These are phyloP conservation scores for Metschnikowia sp. DNA, from an alignment of 805 yeast genomes.

Conservation along the genomic window DNA sequence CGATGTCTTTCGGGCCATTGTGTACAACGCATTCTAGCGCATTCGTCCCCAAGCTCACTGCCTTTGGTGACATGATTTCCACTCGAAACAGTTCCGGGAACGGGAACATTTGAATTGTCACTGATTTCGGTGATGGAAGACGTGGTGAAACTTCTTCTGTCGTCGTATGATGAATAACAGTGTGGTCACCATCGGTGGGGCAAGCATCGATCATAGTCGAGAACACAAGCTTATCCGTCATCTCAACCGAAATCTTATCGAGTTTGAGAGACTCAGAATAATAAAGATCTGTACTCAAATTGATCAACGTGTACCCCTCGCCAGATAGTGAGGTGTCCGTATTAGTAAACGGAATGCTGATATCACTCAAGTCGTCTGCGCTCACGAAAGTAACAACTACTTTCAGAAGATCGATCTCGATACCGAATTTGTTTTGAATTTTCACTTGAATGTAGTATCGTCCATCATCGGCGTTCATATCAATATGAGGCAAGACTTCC, in stretches of 20 bases:
- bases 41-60: slow-evolving; percentile 28
- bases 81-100: slow-evolving; percentile 21
- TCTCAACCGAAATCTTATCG: slow-evolving; percentile 4
- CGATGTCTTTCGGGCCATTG: slow-evolving; percentile 29
- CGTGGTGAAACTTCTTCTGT: neutral
- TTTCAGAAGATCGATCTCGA: slow-evolving; percentile 20
- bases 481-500: slow-evolving; percentile 34
- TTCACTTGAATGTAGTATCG: slow-evolving; percentile 34
- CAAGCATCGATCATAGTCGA: neutral
- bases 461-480: slow-evolving; percentile 26
- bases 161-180: slow-evolving; percentile 9
- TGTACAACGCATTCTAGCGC: slow-evolving; percentile 23
- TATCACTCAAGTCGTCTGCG: slow-evolving; percentile 12
- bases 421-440: slow-evolving; percentile 29
- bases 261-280: slow-evolving; percentile 1
- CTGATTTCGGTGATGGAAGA: neutral
- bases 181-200: neutral
- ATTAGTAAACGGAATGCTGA: slow-evolving; percentile 9
- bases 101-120: neutral
- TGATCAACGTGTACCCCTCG: slow-evolving; percentile 7
- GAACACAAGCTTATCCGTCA: slow-evolving; percentile 9
- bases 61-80: slow-evolving; percentile 24
- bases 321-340: slow-evolving; percentile 5
- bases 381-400: slow-evolving; percentile 22
- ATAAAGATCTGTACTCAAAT: slow-evolving; percentile 6